These are phyloP conservation scores for Pythium rishiriense DNA, from an alignment of 352 stramenopile species.

Conservation along the genomic window DNA sequence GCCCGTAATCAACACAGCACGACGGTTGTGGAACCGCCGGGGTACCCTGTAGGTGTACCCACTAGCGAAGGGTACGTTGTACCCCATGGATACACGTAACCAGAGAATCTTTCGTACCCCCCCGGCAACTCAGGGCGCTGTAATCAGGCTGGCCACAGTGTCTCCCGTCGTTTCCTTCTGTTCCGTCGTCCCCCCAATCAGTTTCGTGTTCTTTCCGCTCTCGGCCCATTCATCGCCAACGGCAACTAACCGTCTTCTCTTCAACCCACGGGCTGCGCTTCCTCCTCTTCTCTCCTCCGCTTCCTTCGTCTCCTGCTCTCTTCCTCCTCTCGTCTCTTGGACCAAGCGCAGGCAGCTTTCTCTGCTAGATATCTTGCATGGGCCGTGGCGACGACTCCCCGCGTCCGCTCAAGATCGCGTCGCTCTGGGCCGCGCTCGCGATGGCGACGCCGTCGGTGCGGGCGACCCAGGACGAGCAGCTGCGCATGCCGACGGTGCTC, in stretches of 20 bases:
- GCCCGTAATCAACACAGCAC: not conserved
- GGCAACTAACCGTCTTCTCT: slow-evolving; percentile 7
- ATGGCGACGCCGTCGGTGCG: not conserved
- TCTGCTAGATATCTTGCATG: no score
- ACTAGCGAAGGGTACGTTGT: not conserved
- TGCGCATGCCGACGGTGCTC: slow-evolving; percentile 24
- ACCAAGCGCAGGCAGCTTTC: no score
- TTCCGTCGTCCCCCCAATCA: slow-evolving; percentile 16
- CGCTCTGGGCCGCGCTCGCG: not conserved
- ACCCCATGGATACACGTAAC: not conserved
- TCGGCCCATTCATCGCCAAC: slow-evolving; percentile 15
- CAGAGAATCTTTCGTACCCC: not conserved
- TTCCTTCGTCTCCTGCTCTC: not conserved
- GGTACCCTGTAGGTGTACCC: not conserved
- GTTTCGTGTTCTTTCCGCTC: slow-evolving; percentile 21
- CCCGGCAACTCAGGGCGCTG: slow-evolving; percentile 23
- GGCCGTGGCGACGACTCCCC: not conserved
- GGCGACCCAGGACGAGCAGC: slow-evolving; percentile 6
- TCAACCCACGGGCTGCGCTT: slow-evolving; percentile 9
- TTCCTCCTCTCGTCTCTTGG: not conserved
- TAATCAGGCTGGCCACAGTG: slow-evolving; percentile 14
- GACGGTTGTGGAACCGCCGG: not conserved
- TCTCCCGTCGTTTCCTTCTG: not conserved
- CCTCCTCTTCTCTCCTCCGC: not conserved
- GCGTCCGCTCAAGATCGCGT: slow-evolving; percentile 13